Base-by-base conservation (phyloP, 1,139 yeast genomes). In the Pneumocystis jirovecii region DNA sequence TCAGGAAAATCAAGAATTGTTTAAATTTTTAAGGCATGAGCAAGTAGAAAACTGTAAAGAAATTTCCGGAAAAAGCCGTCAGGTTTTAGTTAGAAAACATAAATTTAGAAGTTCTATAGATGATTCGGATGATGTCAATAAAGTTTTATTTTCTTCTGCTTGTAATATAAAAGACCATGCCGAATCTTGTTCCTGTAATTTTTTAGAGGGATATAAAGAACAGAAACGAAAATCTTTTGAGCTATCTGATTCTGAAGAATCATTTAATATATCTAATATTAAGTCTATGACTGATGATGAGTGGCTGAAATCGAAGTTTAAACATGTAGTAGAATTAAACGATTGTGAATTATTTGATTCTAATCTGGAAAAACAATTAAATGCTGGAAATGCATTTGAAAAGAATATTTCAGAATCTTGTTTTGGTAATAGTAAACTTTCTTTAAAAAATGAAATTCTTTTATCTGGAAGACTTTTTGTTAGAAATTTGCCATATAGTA, bases 391-490 rank as follows among this genome's bases (percentile, higher is more conserved):
- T 50, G 15, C 4, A 3, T 50, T 21, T 50, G 68, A 66, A 15
- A 69, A 70, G 61, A 72, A 70, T 50, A 69, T 68, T 3, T 70
- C 71, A 39, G 70, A 64, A 40, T 39, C 5, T 12, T 69, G 15
- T 12, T 69, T 62, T 45, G 60, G 63, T 19, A 69, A 67, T 29
- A 29, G 66, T 17, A 60, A 59, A 37, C 61, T 61, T 21, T 67
- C 67, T 5, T 66, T 79, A 1, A 76, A 78, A 35, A 79, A 78
- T 42, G 82, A 83, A 69, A 87, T 91, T 60, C 75, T 77, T 42
- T 77, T 80, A 66, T 87, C 96, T 0, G 95, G 96, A 3, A 83
- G 99, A 70, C 79, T 93, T 64, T 95, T 95, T 74, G 77, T 95
- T 64, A 84, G 99, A 77, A 95, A 93, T 72, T 86, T 93, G 64